phyloP scores from a whole-genome alignment of 495 filamentous ascomycete genomes.

The Cudoniella acicularis region DNA sequence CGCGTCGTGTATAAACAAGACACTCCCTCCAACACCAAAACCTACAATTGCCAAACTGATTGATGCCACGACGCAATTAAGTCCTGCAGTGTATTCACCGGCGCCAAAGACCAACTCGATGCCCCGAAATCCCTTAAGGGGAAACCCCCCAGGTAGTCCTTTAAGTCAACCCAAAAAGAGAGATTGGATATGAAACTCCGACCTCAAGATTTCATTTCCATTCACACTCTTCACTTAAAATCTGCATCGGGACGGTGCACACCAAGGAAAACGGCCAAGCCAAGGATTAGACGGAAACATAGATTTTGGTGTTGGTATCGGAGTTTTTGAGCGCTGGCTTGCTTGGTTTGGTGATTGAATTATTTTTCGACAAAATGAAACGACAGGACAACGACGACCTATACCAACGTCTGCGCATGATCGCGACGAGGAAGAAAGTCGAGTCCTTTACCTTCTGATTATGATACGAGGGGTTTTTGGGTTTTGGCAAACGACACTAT shows the following conservation, averaged over 20 bases:
- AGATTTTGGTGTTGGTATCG: not conserved
- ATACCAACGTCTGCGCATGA: not conserved
- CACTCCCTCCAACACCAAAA: slow-evolving; percentile 23
- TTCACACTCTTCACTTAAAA: not conserved
- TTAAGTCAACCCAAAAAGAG: not conserved
- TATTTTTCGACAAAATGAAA: not conserved
- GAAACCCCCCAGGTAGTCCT: slow-evolving; percentile 1
- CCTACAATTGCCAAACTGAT: not conserved
- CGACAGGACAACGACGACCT: no score
- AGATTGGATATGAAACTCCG: not conserved
- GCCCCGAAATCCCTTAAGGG: not conserved
- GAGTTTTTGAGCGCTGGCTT: not conserved
- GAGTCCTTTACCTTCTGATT: not conserved
- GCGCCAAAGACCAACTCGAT: slow-evolving; percentile 5
- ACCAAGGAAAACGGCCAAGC: not conserved
- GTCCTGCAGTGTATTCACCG: slow-evolving; percentile 24
- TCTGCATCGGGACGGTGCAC: not conserved
- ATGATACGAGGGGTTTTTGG: no score
- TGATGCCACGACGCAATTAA: slow-evolving; percentile 14
- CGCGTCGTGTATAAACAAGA: slow-evolving; percentile 15
- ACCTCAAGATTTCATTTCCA: not conserved
- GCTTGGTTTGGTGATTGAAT: not conserved
- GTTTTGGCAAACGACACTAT: not conserved
- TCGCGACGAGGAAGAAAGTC: not conserved
- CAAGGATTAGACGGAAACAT: not conserved